Percentiles rank a stretch among this genome's conserved stretches.
These are phyloP conservation scores for Nicotiana paniculata DNA, from an alignment of 257 asterid species.

Conservation along the genomic window DNA sequence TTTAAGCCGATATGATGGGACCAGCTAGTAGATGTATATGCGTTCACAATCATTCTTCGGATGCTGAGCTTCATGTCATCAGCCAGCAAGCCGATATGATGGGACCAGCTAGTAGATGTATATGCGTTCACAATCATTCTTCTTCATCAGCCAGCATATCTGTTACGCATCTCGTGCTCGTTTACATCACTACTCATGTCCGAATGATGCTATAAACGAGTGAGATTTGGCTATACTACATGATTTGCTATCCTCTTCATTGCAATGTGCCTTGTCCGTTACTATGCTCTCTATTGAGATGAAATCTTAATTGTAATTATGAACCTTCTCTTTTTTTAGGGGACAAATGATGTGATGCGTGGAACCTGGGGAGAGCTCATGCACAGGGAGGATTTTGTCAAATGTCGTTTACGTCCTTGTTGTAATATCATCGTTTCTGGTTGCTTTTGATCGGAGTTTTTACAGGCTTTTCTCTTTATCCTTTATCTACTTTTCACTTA, in stretches of 20 bases:
- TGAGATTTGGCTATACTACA: neutral
- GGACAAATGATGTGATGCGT: neutral
- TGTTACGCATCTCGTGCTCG: neutral
- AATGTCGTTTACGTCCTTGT: neutral
- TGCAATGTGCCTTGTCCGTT: neutral
- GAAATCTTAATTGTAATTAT: neutral
- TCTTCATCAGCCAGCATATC: neutral
- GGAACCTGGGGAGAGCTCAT: neutral
- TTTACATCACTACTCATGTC: neutral
- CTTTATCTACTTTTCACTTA: neutral
- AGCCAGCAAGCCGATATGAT: constrained; percentile 35
- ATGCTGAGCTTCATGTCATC: neutral
- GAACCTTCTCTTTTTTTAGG: neutral
- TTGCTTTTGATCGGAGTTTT: neutral
- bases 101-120: neutral
- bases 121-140: neutral
- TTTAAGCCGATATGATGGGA: constrained; percentile 43
- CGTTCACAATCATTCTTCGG: neutral
- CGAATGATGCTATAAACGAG: neutral
- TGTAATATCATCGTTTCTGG: neutral
- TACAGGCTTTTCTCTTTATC: neutral
- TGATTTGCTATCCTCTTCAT: neutral
- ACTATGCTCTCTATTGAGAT: neutral
- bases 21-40: neutral
- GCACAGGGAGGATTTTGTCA: neutral